Conservation (phyloP, 495 filamentous ascomycete genomes). For the Neurospora cerealis region DNA sequence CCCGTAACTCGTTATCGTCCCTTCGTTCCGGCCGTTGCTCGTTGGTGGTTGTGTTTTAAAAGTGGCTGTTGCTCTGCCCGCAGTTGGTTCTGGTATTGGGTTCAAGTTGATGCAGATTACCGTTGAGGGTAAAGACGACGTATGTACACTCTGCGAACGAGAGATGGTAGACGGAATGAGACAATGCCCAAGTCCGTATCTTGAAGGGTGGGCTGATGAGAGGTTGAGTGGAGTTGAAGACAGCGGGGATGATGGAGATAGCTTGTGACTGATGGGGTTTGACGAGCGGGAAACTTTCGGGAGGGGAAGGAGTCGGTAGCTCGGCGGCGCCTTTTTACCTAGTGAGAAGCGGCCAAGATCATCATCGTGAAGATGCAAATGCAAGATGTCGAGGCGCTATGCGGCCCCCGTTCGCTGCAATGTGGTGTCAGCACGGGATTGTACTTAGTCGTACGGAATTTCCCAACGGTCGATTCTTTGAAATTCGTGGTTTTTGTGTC, state of each 20-base stretch:
- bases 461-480: not conserved
- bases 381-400: not conserved
- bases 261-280: not conserved
- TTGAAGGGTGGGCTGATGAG: not conserved
- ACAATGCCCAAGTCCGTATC: not conserved
- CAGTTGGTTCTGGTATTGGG: not conserved
- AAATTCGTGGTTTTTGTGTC: not conserved
- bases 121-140: not conserved
- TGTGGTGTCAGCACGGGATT: not conserved
- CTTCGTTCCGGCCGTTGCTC: not conserved
- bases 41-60: not conserved
- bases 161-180: not conserved
- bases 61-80: not conserved
- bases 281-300: not conserved
- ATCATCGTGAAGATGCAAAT: not conserved
- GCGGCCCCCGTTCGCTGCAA: not conserved
- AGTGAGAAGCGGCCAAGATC: not conserved
- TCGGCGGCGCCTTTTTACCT: not conserved
- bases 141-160: not conserved
- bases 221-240: not conserved
- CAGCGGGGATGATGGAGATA: not conserved
- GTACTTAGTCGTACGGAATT: not conserved
- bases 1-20: not conserved
- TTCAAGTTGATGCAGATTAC: not conserved
- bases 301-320: not conserved